Conservation (phyloP, 1,284 basidiomycete species). For the Austropuccinia psidii region DNA sequence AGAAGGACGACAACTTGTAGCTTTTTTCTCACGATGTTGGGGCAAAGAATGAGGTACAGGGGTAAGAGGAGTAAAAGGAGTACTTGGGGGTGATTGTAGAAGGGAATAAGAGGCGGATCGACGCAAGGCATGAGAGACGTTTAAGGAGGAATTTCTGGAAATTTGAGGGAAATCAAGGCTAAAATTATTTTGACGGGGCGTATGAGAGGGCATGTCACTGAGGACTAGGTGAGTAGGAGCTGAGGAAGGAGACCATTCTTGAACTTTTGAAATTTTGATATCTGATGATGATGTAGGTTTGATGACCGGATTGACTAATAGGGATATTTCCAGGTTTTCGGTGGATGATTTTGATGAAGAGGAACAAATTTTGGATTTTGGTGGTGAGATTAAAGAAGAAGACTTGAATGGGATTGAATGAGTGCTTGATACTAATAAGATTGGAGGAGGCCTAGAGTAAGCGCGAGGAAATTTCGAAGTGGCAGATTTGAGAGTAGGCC, state of each 20-base stretch:
- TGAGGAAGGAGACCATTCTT: conserved; percentile 28
- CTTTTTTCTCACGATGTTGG: conserved; percentile 7
- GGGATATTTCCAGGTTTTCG: conserved; percentile 16
- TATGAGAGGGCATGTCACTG: neutral
- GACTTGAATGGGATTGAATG: neutral
- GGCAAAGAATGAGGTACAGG: conserved; percentile 17
- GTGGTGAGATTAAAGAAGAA: neutral
- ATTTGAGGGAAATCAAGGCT: neutral
- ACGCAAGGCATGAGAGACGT: neutral
- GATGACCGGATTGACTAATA: conserved; percentile 21
- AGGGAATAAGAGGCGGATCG: neutral
- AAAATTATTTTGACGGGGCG: neutral
- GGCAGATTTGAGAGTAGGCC: too few relatives aligned
- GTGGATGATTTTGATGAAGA: neutral
- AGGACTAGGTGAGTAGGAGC: neutral
- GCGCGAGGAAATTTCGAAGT: too few relatives aligned
- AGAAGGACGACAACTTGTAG: neutral
- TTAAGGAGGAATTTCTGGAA: neutral
- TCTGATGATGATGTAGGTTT: conserved; percentile 1
- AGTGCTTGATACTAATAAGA: neutral
- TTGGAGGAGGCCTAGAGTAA: conserved; percentile 12
- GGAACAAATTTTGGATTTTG: neutral
- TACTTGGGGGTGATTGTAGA: conserved; percentile 6
- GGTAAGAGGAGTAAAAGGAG: conserved; percentile 11
- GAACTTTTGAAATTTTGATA: neutral